Conservation (phyloP, 768 basidiomycete genomes). For the Tubosaeta sp. region DNA sequence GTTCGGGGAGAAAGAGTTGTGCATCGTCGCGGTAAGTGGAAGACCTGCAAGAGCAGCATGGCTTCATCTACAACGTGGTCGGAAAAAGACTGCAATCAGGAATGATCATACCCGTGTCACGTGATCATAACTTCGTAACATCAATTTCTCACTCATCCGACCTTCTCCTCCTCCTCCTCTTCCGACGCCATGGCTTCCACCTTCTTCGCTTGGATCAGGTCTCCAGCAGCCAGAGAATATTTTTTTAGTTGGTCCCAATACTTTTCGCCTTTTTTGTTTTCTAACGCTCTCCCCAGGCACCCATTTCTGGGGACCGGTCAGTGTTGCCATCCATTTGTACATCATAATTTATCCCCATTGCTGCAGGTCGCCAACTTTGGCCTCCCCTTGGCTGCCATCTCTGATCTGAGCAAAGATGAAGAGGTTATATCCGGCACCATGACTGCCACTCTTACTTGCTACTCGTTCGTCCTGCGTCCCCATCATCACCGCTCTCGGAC, state of each 20-base stretch:
- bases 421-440: slow-evolving; percentile 96
- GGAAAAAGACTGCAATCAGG: not conserved
- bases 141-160: not conserved
- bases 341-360: slow-evolving; percentile 6
- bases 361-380: slow-evolving; percentile 96
- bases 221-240: slow-evolving; percentile 88
- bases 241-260: slow-evolving; percentile 73
- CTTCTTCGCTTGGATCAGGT: slow-evolving; percentile 86
- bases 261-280: not conserved
- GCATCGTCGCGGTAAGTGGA: slow-evolving; percentile 22
- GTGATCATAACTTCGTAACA: slow-evolving; percentile 1
- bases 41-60: slow-evolving; percentile 16
- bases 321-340: slow-evolving; percentile 30
- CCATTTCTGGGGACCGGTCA: slow-evolving; percentile 96
- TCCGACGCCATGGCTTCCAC: slow-evolving; percentile 64
- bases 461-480: slow-evolving; percentile 69
- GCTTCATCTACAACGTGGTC: slow-evolving; percentile 1
- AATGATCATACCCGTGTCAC: slow-evolving; percentile 5
- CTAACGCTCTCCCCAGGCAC: slow-evolving; percentile 58
- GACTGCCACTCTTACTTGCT: slow-evolving; percentile 84
- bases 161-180: not conserved
- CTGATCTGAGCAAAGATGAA: slow-evolving; percentile 91
- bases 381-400: slow-evolving; percentile 86
- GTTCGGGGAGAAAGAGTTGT: slow-evolving; percentile 28
- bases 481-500: slow-evolving; percentile 5